phyloP scores from a whole-genome alignment of 805 yeast species.

The Yamadazyma nakazawae region DNA sequence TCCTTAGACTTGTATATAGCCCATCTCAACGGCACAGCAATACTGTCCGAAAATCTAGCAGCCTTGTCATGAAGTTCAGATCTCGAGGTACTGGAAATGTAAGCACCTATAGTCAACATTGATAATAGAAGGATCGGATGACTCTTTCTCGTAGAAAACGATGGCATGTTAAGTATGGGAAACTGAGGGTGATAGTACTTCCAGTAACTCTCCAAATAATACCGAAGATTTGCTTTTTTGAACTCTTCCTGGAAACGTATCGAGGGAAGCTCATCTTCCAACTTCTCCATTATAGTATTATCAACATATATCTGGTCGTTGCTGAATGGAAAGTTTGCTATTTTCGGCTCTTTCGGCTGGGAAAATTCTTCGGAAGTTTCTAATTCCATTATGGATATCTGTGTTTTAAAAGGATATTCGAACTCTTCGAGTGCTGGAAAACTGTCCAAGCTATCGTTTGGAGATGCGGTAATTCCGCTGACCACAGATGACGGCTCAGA shows the following conservation, averaged over 20 bases:
- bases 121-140: constrained; percentile 49
- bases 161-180: constrained; percentile 54
- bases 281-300: constrained; percentile 3
- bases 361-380: background rate
- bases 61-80: constrained; percentile 19
- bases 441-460: constrained; percentile 10
- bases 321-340: constrained; percentile 12
- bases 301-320: constrained; percentile 9
- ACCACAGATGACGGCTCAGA: constrained; percentile 2
- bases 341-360: background rate
- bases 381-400: background rate
- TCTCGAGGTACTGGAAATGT: constrained; percentile 22
- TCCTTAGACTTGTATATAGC: constrained; percentile 61
- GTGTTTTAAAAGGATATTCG: constrained; percentile 8
- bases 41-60: constrained; percentile 29
- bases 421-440: constrained; percentile 12
- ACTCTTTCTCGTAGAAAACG: constrained; percentile 45
- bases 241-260: constrained; percentile 12
- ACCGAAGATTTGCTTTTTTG: background rate
- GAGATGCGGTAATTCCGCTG: constrained; percentile 5
- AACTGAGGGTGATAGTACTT: constrained; percentile 51
- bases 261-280: constrained; percentile 11
- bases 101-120: constrained; percentile 55
- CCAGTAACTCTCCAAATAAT: constrained; percentile 42
- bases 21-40: constrained; percentile 62